A percentile compares a stretch with the other conserved stretches of the same genome.
phyloP scores from a whole-genome alignment of 2,329 filamentous ascomycete genomes.

The Aspergillus clavatus region DNA sequence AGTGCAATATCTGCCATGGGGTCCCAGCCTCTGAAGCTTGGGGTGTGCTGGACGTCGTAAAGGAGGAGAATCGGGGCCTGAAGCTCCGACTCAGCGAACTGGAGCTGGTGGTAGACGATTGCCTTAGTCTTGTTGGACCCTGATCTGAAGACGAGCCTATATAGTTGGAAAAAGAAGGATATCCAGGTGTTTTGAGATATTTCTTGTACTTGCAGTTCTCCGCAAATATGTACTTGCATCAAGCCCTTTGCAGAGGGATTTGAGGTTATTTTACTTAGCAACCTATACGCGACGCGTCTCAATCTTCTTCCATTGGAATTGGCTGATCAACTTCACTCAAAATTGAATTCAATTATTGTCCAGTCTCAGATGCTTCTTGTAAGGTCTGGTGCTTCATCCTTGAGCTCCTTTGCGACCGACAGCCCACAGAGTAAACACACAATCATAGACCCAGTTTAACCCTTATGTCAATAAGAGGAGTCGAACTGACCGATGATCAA shows the following conservation, averaged over 20 bases:
- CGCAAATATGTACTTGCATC: neutral
- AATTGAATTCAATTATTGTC: too few species aligned
- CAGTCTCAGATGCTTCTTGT: too few species aligned
- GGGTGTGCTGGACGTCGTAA: slow-evolving; percentile 48
- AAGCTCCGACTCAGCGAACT: slow-evolving; percentile 51
- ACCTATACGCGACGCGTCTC: too few species aligned
- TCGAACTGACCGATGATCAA: too few species aligned
- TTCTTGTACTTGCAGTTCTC: neutral
- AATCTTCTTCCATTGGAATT: too few species aligned
- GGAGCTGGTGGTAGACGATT: slow-evolving; percentile 53
- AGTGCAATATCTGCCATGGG: slow-evolving; percentile 41
- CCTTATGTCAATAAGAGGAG: too few species aligned
- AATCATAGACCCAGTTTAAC: too few species aligned
- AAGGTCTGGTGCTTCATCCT: too few species aligned
- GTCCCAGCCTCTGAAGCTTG: slow-evolving; percentile 46
- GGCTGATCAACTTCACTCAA: too few species aligned
- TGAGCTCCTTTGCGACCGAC: too few species aligned
- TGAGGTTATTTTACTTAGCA: too few species aligned
- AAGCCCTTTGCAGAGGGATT: neutral
- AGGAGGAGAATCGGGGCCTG: slow-evolving; percentile 52
- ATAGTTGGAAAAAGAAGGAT: neutral
- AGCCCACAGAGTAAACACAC: too few species aligned
- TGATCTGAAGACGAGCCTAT: slow-evolving; percentile 4
- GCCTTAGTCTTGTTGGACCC: slow-evolving; percentile 49
- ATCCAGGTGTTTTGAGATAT: neutral